Evolutionary conservation across 2,329 filamentous ascomycete species (phyloP), one percentile per base, ranked within the genome.

Genomic region (Trichoderma cornu-damae): DNA sequence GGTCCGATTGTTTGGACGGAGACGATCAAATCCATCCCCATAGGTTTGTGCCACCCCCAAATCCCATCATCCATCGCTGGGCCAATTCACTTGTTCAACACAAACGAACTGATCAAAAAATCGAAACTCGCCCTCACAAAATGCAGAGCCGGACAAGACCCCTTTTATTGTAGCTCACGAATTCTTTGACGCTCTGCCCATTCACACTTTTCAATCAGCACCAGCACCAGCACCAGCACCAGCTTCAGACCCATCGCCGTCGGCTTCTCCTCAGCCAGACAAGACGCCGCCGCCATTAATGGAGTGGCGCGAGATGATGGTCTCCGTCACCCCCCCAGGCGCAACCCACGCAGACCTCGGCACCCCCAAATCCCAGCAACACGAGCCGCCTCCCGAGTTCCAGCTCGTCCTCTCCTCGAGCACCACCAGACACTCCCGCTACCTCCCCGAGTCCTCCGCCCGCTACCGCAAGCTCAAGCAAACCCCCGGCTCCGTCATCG

Each of bases 101-200:
- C 4, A 11, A 2, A 38, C 18, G 24, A n/a, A 12, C 26, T 44
- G 32, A 40, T 34, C 11, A 40, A 14, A 2, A n/a, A n/a, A n/a
- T n/a, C n/a, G n/a, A n/a, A n/a, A n/a, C n/a, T 1, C 18, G 8
- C 18, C 9, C 20, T 6, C 2, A 1, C 18, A 5, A n/a, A 12
- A 32, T 34, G 22, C 63, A 86, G 85, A 83, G 60, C 73, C 84
- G 20, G 79, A 81, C 60, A 89, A 88, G 68, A 89, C 86, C 20
- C 93, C 94, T 1, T 95, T 97, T 71, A 96, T 99, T 60, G 83
- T 97, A 48, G 94, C 94, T 4, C 94, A 99, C 70, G 94, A 99
- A 70, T 97, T 99, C 78, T 99, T 99, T 75, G 94, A 99, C 65
- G 94, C 94, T 2, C 85, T 99, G 0, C 94, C 94, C 32, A 96